Evolutionary conservation across 1,284 basidiomycete species (phyloP), one percentile per base, ranked within the genome.

Genomic region (Jaminaea rosea): DNA sequence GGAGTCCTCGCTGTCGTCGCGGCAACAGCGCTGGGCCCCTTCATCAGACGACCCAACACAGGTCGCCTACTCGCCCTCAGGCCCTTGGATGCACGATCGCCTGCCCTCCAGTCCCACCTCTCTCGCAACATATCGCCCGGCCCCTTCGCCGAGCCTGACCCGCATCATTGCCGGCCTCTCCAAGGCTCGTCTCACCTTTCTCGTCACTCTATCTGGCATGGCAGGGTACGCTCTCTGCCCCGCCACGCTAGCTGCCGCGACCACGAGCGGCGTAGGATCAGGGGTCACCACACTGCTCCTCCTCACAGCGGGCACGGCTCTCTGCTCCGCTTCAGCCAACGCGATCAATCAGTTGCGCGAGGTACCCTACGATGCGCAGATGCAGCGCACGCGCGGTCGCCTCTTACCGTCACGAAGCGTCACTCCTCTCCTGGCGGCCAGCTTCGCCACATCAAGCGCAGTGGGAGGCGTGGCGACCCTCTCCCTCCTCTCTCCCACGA

Each of bases 331-430:
- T 1, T 88, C 90, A 0, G 94, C 94, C 23, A 97, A 97, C 73
- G 81, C 92, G 0, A 80, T 96, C 62, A 99, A 99, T 76, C 91
- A 99, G 75, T 78, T 98, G 2, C 84, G 92, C 67, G 94, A 99
- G 75, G 80, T 88, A 3, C 94, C 94, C 0, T 88, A 93, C 58
- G 94, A 99, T 72, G 91, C 94, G 0, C 94, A 99, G 74, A 98
- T 97, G 84, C 80, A 84, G 0, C 83, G 94, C 32, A 99, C 94
- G 0, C 82, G 92, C 15, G 84, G 80, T 44, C 79, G 94, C 23
- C 92, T 92, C 0, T 82, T 99, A n/a, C 90, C 91, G 0, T 82
- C 87, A 11, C 80, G 86, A 28, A 83, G 84, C 7, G 83, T 98
- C 51, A 84, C 84, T 1, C 85, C 90, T 0, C 75, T 87, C 17